phyloP scores from a whole-genome alignment of 176 grass and related monocot genomes.

The Musa itinerans region DNA sequence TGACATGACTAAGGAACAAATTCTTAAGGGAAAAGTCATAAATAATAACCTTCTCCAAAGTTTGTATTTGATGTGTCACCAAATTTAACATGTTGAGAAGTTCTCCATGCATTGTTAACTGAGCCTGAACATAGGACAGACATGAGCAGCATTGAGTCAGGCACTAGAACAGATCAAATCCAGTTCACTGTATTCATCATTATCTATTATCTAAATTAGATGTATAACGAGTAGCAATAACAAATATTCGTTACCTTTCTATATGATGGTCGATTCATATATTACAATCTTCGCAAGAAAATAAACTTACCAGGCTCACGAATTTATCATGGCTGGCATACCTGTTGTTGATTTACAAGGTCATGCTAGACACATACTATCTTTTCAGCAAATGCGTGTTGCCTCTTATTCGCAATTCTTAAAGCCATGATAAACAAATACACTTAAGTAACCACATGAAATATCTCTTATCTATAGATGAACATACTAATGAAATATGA shows the following conservation, averaged over 20 bases:
- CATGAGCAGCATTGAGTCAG: not conserved
- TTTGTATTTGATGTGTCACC: slow-evolving; percentile 31
- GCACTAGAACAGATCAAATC: not conserved
- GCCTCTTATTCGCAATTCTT: not conserved
- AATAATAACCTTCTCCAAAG: slow-evolving; percentile 38
- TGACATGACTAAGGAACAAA: not conserved
- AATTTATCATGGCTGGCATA: not conserved
- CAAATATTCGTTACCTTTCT: not conserved
- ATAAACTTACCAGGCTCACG: not conserved
- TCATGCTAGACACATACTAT: not conserved
- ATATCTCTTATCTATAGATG: not conserved
- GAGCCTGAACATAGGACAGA: slow-evolving; percentile 35
- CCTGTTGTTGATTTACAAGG: not conserved
- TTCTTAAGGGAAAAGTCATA: not conserved
- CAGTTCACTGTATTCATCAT: not conserved
- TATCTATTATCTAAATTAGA: not conserved
- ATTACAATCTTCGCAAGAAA: not conserved
- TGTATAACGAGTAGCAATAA: not conserved
- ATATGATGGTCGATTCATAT: not conserved
- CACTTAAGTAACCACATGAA: not conserved
- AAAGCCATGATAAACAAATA: not conserved
- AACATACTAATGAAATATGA: not conserved
- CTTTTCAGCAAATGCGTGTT: not conserved
- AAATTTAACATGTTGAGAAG: slow-evolving; percentile 44
- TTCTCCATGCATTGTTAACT: slow-evolving; percentile 49